Conservation (phyloP, 257 asterid genomes). For the Solanum ahanhuiri region DNA sequence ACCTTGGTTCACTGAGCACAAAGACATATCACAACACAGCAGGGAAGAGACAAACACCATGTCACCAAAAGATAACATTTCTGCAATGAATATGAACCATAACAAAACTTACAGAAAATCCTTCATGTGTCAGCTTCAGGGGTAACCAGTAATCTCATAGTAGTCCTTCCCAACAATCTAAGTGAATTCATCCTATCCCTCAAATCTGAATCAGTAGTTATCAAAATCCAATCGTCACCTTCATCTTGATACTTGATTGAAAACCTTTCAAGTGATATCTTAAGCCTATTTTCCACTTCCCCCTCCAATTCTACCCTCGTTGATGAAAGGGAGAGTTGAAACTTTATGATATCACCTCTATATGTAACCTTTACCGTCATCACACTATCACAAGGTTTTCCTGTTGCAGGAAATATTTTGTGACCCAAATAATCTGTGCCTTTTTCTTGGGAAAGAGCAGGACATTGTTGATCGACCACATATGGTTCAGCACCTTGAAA, state of each 20-base stretch:
- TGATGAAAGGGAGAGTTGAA: conserved; percentile 1
- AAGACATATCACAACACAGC: neutral
- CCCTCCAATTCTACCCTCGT: neutral
- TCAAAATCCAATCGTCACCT: neutral
- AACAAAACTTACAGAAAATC: neutral
- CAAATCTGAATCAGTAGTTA: conserved; percentile 1
- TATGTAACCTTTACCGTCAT: neutral
- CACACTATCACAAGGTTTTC: neutral
- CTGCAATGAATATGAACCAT: neutral
- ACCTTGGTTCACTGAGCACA: neutral
- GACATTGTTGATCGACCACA: neutral
- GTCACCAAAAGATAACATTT: neutral
- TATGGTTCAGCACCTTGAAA: neutral
- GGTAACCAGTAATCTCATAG: neutral
- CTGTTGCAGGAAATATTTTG: neutral
- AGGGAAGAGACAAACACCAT: neutral
- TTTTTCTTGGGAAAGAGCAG: neutral
- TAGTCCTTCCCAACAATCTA: neutral
- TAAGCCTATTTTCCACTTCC: conserved; percentile 13
- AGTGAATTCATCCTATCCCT: neutral
- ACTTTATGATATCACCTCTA: conserved; percentile 7
- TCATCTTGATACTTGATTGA: conserved; percentile 7
- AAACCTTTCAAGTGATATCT: neutral
- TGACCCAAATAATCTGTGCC: neutral
- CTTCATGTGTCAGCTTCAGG: neutral